Base-by-base conservation (phyloP, 2,329 filamentous ascomycete species). In the Chaetomium strumarium region DNA sequence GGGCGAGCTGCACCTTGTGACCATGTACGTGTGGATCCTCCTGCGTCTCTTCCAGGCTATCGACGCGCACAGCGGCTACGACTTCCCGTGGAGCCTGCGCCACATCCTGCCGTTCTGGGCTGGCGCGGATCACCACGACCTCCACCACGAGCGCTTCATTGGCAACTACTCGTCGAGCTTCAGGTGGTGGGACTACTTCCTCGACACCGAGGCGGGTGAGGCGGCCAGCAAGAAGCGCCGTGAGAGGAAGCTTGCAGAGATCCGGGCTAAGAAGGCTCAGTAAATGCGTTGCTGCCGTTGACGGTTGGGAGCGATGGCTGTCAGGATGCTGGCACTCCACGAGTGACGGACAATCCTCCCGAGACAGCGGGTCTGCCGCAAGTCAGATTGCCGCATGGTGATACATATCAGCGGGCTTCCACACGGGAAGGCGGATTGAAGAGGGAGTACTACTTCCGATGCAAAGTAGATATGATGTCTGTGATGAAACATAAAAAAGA, bases 61-160 rank as follows among this genome's bases (percentile, higher is more conserved):
- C 68, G 93, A 99, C 69, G 88, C 93, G 30, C 93, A 99, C 77
- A 93, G 87, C 65, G 93, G 93, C 59, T 99, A 97, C 72, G 93
- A 99, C 68, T 97, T 99, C 74, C 93, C 93, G 56, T 99, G 91
- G 90, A 92, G 86, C 66, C 75, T 99, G 73, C 90, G 91, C 72
- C 89, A 96, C 72, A 88, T 97, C 78, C 75, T 99, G 47, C 93
- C 93, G 34, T 91, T 99, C 81, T 99, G 93, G 93, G 92, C 92
- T 51, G 93, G 93, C 57, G 93, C 93, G 51, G 85, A 95, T 64
- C 92, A 97, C 75, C 93, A 99, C 75, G 93, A 99, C 67, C 77
- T 90, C 41, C 93, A 99, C 75, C 93, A 99, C 75, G 93, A 99
- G 77, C 90, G 90, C 69, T 99, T 99, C 75, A 90, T 99, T 59